A percentile compares a stretch with the other conserved stretches of the same genome.
Conservation (phyloP, 306 rosid genomes). For the Coriaria nepalensis region DNA sequence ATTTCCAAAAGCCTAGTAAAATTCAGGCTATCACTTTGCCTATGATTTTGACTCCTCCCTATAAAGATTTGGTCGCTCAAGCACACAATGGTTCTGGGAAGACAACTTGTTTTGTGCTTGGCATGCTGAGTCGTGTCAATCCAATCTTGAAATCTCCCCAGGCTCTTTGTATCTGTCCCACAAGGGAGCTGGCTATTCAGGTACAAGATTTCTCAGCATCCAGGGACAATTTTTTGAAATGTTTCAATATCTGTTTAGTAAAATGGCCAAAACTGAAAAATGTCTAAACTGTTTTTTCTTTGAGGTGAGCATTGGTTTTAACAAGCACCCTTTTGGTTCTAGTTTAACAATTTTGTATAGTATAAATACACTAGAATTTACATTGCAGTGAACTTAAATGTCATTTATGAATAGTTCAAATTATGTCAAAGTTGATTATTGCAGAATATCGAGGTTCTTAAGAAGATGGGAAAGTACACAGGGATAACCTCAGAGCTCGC, state of each 20-base stretch:
- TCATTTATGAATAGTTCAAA: no score
- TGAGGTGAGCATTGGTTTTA: not conserved
- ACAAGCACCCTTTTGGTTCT: no score
- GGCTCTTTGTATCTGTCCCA: conserved; percentile 85
- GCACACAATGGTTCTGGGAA: conserved; percentile 96
- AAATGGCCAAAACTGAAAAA: not conserved
- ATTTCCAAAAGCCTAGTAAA: conserved; percentile 73
- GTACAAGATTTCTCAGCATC: conserved; percentile 13
- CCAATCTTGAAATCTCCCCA: conserved; percentile 56
- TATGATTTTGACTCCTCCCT: conserved; percentile 70
- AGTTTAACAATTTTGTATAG: no score
- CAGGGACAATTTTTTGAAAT: not conserved
- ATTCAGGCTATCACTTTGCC: conserved; percentile 82
- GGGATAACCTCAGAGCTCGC: conserved; percentile 69
- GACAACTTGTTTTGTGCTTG: conserved; percentile 90
- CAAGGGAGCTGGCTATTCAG: conserved; percentile 86
- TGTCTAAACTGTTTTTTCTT: not conserved
- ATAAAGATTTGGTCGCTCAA: conserved; percentile 70
- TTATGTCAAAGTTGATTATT: conserved; percentile 5
- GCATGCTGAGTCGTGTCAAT: conserved; percentile 86
- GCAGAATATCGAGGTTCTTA: conserved; percentile 74
- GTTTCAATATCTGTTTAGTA: not conserved
- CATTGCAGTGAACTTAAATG: no score
- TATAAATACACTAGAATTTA: no score
- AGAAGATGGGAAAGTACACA: conserved; percentile 69